Percentiles rank a stretch among this genome's conserved stretches.
Conservation (phyloP, 805 yeast genomes). For the Candida argentea region DNA sequence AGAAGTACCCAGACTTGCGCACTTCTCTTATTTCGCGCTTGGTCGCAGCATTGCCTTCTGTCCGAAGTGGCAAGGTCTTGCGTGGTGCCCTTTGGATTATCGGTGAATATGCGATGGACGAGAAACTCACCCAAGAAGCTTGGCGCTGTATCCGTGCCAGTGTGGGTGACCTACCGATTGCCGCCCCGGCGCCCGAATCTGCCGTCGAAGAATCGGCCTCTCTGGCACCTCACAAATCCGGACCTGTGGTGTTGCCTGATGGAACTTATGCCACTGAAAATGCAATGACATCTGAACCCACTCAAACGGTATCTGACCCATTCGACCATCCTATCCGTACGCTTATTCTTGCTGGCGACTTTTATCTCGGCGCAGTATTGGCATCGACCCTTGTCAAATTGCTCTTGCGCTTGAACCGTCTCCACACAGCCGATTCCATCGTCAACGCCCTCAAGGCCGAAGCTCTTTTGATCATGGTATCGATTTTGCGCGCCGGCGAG, state of each 20-base stretch:
- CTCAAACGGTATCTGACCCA: constrained; percentile 8
- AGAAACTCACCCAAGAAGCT: constrained; percentile 61
- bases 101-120: constrained; percentile 81
- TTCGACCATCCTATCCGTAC: constrained; percentile 70
- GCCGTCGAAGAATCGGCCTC: constrained; percentile 16
- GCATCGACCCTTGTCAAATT: constrained; percentile 84
- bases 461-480: constrained; percentile 86
- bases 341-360: constrained; percentile 77
- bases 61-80: constrained; percentile 82
- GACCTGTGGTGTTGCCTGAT: constrained; percentile 91
- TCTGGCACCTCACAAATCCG: constrained; percentile 30
- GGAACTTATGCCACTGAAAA: constrained; percentile 97
- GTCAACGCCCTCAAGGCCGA: constrained; percentile 88
- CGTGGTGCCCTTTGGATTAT: constrained; percentile 93
- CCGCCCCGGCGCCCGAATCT: constrained; percentile 35
- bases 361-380: constrained; percentile 80
- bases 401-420: constrained; percentile 60
- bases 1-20: constrained; percentile 77
- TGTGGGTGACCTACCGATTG: constrained; percentile 86
- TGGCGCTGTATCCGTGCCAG: constrained; percentile 82
- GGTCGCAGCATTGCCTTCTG: constrained; percentile 47
- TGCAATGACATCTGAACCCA: constrained; percentile 48
- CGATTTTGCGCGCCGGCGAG: constrained; percentile 82
- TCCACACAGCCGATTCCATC: constrained; percentile 42
- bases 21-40: constrained; percentile 53